Conservation (phyloP, 1,284 basidiomycete genomes). For the Trametes pubescens region DNA sequence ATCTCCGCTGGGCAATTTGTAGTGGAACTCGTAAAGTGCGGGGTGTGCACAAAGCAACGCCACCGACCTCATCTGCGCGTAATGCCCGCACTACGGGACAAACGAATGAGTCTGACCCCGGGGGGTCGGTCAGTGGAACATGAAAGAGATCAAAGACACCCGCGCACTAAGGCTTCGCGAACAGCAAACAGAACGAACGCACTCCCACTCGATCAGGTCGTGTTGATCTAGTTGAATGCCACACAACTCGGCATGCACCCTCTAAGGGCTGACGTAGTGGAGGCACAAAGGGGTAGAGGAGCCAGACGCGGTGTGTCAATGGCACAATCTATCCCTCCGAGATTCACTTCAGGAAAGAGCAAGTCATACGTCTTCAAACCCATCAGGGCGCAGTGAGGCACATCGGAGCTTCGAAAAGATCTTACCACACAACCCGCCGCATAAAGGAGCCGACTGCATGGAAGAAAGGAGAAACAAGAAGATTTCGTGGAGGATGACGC, state of each 20-base stretch:
- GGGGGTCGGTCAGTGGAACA: no score
- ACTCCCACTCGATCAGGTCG: neutral
- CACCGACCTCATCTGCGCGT: conserved; percentile 14
- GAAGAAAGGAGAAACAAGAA: neutral
- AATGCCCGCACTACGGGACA: neutral
- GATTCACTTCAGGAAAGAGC: no score
- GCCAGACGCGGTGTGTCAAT: no score
- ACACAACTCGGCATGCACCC: neutral
- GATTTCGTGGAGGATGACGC: neutral
- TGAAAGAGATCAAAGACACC: neutral
- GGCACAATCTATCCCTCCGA: no score
- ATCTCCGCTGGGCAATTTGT: no score
- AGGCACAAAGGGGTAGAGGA: no score
- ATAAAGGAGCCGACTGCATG: neutral
- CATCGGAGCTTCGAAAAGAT: no score
- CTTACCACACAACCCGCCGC: no score
- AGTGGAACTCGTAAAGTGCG: neutral
- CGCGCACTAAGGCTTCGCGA: neutral
- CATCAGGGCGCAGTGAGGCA: no score
- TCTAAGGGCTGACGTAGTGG: no score
- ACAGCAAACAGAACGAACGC: neutral
- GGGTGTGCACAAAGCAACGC: conserved; percentile 1
- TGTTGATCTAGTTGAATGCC: neutral
- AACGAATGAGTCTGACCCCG: neutral
- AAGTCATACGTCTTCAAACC: no score